Base-by-base conservation (phyloP, 768 basidiomycete genomes). In the Boletus barrowsii region DNA sequence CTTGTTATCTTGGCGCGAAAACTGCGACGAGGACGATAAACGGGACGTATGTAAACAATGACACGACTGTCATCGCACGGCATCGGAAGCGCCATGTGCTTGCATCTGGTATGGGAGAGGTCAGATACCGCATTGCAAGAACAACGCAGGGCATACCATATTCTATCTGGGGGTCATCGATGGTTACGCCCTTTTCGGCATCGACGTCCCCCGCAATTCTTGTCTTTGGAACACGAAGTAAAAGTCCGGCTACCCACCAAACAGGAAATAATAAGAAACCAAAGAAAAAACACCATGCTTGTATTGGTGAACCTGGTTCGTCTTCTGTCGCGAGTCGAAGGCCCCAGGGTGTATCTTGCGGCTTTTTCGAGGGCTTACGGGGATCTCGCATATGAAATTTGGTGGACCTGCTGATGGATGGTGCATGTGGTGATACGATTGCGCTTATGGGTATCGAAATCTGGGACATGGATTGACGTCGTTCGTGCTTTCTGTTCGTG, bases 331-430 rank as follows among this genome's bases (percentile, higher is more conserved):
- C 76, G 48, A 83, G 76, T 10, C 76, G 76, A 49, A 87, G 75
- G 15, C 76, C 63, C 89, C 87, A 90, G 8, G 80, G 75, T 2
- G 88, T 89, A 48, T 75, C 71, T 52, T 79, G 77, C 4, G 80
- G 63, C 54, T 66, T 69, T 42, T 78, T 82, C 1, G 80, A 77
- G 5, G 87, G 87, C 59, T 76, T 85, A 18, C 83, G 79, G 0
- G 88, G 89, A 68, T 91, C 89, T 33, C 86, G 83, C 89, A 91
- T 91, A 63, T 90, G 87, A 61, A 84, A 91, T 17, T 75, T 77
- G 29, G 79, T 70, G 13, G 83, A 83, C 42, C 73, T 76, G 36
- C 76, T 72, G 37, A 92, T 62, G 9, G 89, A 90, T 5, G 88
- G 89, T 24, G 86, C 88, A 62, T 87, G 88, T 0, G 89, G 88